Evolutionary conservation across 768 basidiomycete genomes (phyloP).

Genomic region (Tulasnella sp.): DNA sequence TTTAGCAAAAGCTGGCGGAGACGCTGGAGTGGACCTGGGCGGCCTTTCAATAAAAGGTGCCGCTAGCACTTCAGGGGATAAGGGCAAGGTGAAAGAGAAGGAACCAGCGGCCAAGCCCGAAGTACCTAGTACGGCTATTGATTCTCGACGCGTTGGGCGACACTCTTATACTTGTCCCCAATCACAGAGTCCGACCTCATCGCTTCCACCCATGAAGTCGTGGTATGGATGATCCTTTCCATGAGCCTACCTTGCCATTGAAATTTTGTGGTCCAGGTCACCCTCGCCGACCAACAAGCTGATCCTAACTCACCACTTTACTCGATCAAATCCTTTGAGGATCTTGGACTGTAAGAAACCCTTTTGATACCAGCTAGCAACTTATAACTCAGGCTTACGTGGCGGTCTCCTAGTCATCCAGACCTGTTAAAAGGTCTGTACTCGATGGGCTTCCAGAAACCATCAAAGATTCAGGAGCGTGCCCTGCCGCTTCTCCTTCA

Average conservation of each 20-base stretch:
- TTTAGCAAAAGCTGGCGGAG: not conserved
- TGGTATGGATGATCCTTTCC: constrained; percentile 46
- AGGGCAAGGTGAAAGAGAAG: not conserved
- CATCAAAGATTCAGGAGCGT: constrained; percentile 97
- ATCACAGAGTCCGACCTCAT: constrained; percentile 51
- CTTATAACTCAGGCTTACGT: not conserved
- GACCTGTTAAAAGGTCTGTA: constrained; percentile 93
- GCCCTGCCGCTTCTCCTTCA: constrained; percentile 85
- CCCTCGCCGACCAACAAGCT: constrained; percentile 90
- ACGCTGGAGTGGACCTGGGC: not conserved
- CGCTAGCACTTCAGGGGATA: not conserved
- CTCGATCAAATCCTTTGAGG: constrained; percentile 91
- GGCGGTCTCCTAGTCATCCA: constrained; percentile 51
- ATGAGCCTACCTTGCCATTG: not conserved
- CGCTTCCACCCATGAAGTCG: constrained; percentile 77
- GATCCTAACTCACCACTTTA: constrained; percentile 95
- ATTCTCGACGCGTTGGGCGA: not conserved
- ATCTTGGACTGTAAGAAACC: constrained; percentile 79
- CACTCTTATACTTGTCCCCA: not conserved
- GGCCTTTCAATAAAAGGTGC: constrained; percentile 1
- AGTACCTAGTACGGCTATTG: not conserved
- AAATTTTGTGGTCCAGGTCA: constrained; percentile 56
- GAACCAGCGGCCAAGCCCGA: not conserved
- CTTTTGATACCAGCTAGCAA: not conserved
- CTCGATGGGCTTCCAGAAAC: constrained; percentile 93